These are phyloP conservation scores for Xylaria multiplex DNA, from an alignment of 2,329 filamentous ascomycete species.

Conservation along the genomic window DNA sequence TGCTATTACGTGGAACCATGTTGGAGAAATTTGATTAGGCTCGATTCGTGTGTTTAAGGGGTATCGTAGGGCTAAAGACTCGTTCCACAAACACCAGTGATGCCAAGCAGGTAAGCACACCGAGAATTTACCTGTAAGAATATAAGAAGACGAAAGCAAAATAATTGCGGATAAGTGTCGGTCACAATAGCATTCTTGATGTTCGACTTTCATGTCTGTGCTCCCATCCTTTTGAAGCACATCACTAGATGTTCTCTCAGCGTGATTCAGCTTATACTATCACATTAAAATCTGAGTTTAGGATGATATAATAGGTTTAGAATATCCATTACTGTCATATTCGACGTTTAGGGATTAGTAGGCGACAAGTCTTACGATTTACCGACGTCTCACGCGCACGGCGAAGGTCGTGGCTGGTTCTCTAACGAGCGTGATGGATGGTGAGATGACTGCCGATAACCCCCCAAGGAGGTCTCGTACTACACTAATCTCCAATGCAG, in stretches of 20 bases:
- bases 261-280: background rate
- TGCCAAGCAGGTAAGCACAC: background rate
- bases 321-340: background rate
- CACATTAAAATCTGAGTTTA: background rate
- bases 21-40: background rate
- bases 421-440: conserved; percentile 12
- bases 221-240: background rate
- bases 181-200: background rate
- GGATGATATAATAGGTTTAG: background rate
- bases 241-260: background rate
- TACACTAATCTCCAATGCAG: conserved; percentile 1
- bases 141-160: background rate
- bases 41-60: background rate
- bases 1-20: background rate
- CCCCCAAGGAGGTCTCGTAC: conserved; percentile 9
- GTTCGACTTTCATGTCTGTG: background rate
- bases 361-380: background rate
- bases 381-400: conserved; percentile 9
- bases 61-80: background rate
- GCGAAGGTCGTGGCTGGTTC: conserved; percentile 4
- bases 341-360: background rate
- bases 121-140: background rate
- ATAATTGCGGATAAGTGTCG: background rate
- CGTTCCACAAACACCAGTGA: background rate
- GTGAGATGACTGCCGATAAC: conserved; percentile 15